These are phyloP conservation scores for Dendrobium nobile DNA, from an alignment of 106 monocot species.

Conservation along the genomic window DNA sequence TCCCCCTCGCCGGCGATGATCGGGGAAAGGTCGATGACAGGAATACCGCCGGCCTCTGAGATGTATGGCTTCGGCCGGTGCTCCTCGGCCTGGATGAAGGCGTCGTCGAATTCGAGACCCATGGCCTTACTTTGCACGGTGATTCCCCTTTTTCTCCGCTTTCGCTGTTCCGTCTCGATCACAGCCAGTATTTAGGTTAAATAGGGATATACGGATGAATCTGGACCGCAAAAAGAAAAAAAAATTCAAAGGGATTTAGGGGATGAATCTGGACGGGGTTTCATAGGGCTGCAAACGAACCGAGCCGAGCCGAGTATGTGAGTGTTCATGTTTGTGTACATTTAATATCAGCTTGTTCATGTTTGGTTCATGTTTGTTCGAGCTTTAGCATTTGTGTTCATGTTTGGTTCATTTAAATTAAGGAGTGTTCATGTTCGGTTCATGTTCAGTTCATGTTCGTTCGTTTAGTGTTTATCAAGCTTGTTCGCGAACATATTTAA, in stretches of 20 bases:
- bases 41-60: conserved; percentile 37
- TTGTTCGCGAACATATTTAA: too few species aligned
- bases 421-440: too few species aligned
- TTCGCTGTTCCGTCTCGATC: neutral
- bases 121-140: neutral
- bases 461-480: too few species aligned
- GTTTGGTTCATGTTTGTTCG: too few species aligned
- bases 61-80: conserved; percentile 51
- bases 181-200: neutral
- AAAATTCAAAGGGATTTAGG: neutral
- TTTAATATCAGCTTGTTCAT: too few species aligned
- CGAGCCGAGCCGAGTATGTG: too few species aligned
- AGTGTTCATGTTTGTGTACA: too few species aligned
- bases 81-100: conserved; percentile 53
- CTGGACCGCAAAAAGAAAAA: neutral
- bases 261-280: conserved; percentile 3
- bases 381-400: too few species aligned
- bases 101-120: neutral
- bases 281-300: too few species aligned
- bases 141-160: neutral
- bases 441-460: too few species aligned
- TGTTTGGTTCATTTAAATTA: too few species aligned
- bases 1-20: neutral
- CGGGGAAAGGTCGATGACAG: conserved; percentile 36
- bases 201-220: neutral